Base-by-base conservation (phyloP, 371 early-diverging fungal genomes). In the Gilbertella persicaria region DNA sequence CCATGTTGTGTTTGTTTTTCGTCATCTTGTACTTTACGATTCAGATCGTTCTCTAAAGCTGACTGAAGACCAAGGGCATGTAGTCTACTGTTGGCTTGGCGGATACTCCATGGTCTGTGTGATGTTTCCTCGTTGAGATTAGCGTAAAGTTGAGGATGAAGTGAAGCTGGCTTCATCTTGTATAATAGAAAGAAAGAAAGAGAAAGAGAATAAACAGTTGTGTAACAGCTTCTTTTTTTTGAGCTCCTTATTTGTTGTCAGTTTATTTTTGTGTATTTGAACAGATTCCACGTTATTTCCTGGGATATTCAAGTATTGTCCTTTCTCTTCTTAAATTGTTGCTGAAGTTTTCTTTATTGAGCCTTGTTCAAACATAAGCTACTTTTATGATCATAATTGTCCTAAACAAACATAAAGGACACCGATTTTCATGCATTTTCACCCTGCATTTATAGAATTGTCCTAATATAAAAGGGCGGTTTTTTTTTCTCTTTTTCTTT, bases 71-170 rank as follows among this genome's bases (percentile, higher is more conserved):
- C 68, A 25, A 44, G 58, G 10, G 68, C 52, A 21, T 65, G 55
- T 8, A 72, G 50, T 46, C 77, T 43, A 43, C 77, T 76, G 26
- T 76, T 76, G 5, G 77, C 77, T 58, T 72, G 73, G 30, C 71
- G 62, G 28, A 76, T 76, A 49, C 77, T 76, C 72, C 72, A 71
- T 6, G 58, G 69, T 44, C 53, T 50, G 19, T 46, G 28, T 33
- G 33, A 33, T 8, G 10, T 13, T 12, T 33, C 10, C 2, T 33
- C 33, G 3, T 10, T 13, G 33, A 33, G 33, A 33, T 33, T 33
- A 3, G 33, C 2, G 10, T 33, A 33, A 2, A 33, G 12, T 33
- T 33, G 33, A 10, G 33, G 33, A 33, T 33, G 33, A 33, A 33
- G 33, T 33, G 33, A 8, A 33, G 33, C 33, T 12, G 33, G 33